A percentile compares a stretch with the other conserved stretches of the same genome.
phyloP scores from a whole-genome alignment of 257 asterid species.

The Petunia secreta region DNA sequence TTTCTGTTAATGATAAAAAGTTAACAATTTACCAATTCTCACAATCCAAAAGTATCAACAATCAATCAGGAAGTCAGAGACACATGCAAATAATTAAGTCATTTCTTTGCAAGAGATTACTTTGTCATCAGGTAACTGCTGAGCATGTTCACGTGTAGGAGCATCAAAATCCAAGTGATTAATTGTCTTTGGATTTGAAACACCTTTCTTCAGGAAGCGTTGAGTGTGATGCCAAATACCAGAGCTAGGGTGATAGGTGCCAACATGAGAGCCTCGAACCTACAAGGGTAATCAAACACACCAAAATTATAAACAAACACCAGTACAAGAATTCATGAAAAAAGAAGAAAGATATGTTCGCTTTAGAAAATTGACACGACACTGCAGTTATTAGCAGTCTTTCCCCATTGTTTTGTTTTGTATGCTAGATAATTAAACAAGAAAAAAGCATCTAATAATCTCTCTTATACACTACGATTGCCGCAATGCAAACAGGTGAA shows the following conservation, averaged over 20 bases:
- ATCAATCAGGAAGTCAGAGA: slow-evolving; percentile 18
- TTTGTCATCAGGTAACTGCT: slow-evolving; percentile 85
- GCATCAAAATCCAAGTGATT: slow-evolving; percentile 99
- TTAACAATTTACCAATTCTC: neutral
- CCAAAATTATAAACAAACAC: neutral
- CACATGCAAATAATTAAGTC: slow-evolving; percentile 35
- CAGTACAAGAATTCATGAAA: neutral
- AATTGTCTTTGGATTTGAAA: slow-evolving; percentile 66
- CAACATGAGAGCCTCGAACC: slow-evolving; percentile 96
- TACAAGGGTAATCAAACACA: slow-evolving; percentile 34
- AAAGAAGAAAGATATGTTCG: neutral
- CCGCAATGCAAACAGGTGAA: neutral
- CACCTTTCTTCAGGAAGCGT: slow-evolving; percentile 73
- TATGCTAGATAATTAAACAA: neutral
- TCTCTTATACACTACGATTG: neutral
- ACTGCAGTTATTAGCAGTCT: neutral
- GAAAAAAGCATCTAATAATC: slow-evolving; percentile 14
- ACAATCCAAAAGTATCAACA: slow-evolving; percentile 3
- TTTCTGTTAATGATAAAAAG: neutral
- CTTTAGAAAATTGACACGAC: neutral
- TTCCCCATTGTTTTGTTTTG: slow-evolving; percentile 1
- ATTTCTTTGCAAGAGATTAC: slow-evolving; percentile 50
- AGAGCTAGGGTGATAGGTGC: slow-evolving; percentile 90
- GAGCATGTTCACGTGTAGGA: slow-evolving; percentile 94
- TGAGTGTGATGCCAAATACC: slow-evolving; percentile 99